Evolutionary conservation across 495 filamentous ascomycete genomes (phyloP).

Genomic region (Sordaria brevicollis): DNA sequence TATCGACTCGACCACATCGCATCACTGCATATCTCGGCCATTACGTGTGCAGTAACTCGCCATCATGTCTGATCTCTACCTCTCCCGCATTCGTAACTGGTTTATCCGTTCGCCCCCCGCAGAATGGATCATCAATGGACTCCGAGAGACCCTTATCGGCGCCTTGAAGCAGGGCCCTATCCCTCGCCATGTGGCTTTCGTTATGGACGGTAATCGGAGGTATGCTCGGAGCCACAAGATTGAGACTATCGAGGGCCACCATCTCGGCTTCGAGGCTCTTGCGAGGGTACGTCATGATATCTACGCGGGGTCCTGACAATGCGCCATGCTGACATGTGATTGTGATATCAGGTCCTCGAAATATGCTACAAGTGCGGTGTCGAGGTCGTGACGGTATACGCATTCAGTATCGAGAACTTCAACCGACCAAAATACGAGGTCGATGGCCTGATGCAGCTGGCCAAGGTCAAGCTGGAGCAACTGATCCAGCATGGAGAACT

Average conservation of each 20-base stretch:
- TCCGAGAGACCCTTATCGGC: constrained; percentile 75
- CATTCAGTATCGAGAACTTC: constrained; percentile 98
- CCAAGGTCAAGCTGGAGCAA: constrained; percentile 84
- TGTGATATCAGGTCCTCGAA: constrained; percentile 62
- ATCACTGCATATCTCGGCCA: neutral
- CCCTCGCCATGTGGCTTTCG: constrained; percentile 90
- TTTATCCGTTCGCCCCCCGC: constrained; percentile 78
- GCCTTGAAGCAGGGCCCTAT: constrained; percentile 83
- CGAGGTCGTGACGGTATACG: constrained; percentile 92
- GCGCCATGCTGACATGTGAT: constrained; percentile 3
- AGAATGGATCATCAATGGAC: constrained; percentile 63
- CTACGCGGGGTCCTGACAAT: neutral
- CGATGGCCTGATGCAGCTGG: constrained; percentile 95
- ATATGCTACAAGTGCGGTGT: constrained; percentile 96
- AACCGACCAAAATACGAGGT: constrained; percentile 97
- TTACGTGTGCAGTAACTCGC: neutral
- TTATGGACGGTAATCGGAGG: constrained; percentile 95
- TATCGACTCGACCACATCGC: neutral
- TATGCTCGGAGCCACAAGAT: constrained; percentile 85
- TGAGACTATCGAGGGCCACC: constrained; percentile 95
- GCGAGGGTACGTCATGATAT: constrained; percentile 48
- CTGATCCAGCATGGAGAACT: constrained; percentile 88
- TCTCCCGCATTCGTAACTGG: constrained; percentile 75
- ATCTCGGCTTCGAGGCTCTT: constrained; percentile 88
- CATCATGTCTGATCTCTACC: constrained; percentile 46